Evolutionary conservation across 371 early-diverging fungal genomes (phyloP), one percentile per base, ranked within the genome.

Genomic region (Syncephalis fuscata): DNA sequence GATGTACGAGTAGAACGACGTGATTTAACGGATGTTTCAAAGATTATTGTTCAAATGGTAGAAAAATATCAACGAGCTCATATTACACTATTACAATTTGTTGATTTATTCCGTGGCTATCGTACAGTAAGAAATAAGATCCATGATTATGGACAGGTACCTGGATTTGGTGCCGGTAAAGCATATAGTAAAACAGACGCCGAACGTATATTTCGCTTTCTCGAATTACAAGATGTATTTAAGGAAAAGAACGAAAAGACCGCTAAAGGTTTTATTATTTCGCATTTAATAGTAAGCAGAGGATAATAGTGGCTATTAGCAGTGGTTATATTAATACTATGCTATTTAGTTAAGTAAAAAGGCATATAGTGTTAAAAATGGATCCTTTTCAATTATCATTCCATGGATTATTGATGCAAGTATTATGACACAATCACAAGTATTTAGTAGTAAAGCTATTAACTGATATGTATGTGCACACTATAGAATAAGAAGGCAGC

Each of bases 21-120:
- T 50, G 80, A 86, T 37, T 52, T 71, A 39, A 74, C 82, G 11
- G 63, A 60, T 0, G 71, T 81, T 21, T 80, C 82, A 1, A 62
- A 63, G 38, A 55, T 53, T 4, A 52, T 82, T 11, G 48, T 86
- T 15, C 49, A 61, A 3, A 52, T 85, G 0, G 60, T 74, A 5
- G 58, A 65, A 23, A 45, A 47, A n/a, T 44, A 72, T 26, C 61
- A 59, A n/a, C 44, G 48, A 1, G 60, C 66, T 8, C 71, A 72
- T 10, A 72, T 88, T 27, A 88, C 94, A 1, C 44, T 92, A 25
- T 46, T 71, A 21, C 79, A 88, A 27, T 55, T 74, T n/a, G 62
- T 81, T 9, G 91, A 90, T 52, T 65, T 91, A 3, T 88, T 82
- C 54, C 73, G 83, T 39, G 93, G 94, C 0, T 63, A 76, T 2